Base-by-base conservation (phyloP, 768 basidiomycete species). In the Tricholoma terreum region DNA sequence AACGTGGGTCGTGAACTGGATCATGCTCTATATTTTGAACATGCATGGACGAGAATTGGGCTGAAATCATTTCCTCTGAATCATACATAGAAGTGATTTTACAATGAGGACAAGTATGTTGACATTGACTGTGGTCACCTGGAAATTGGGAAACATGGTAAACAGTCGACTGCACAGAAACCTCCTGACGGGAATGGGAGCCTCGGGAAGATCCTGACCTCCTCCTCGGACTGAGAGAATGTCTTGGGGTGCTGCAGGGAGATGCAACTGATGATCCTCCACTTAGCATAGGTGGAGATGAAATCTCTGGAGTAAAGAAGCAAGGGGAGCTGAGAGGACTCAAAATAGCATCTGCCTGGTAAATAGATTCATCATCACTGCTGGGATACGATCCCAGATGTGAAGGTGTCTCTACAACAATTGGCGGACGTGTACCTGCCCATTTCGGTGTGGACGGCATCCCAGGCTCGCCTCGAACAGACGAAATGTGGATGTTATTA, bases 301-400 rank as follows among this genome's bases (percentile, higher is more conserved):
- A 4, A 43, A 14, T 31, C 34, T 54, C 54, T 31, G 56, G 48
- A 4, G 59, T 58, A 15, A 55, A 57, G 17, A 57, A 52, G 15
- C n/a, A 33, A n/a, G 64, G 64, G 35, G 61, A 63, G 19, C 35
- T 50, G 33, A 63, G 46, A n/a, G 66, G 58, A 38, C 62, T 58
- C 15, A 66, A 46, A 17, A 57, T 50, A 11, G 45, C 27, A 48
- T 34, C 42, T 17, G 51, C 36, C 36, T 19, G 50, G 31, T 31
- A 62, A 48, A 58, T 54, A 11, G 58, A 54, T 17, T 65, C 56
- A 43, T 56, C 49, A 8, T 56, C 58, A 34, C 55, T 64, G 19
- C 55, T 64, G 19, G 71, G 69, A 57, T 72, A 73, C 0, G 65
- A 59, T 14, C 59, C 54, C 10, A 71, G 56, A 66, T 68, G 65